Evolutionary conservation across 305 asterid species (phyloP).

Genomic region (Ajuga reptans): DNA sequence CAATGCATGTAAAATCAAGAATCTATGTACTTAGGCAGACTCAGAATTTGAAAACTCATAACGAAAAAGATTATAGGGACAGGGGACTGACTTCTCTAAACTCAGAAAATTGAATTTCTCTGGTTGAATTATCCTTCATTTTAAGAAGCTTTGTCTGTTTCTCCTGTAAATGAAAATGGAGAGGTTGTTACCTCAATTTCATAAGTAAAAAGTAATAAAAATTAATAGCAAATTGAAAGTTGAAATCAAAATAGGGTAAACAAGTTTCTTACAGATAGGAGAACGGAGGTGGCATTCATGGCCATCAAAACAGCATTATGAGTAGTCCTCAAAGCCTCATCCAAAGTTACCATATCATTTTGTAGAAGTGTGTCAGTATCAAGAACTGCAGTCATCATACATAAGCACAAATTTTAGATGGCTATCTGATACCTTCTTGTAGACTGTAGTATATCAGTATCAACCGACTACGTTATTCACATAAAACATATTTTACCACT

Average conservation of each 20-base stretch:
- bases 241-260: slow-evolving; percentile 19
- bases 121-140: slow-evolving; percentile 33
- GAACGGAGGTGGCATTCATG: slow-evolving; percentile 65
- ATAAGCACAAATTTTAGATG: slow-evolving; percentile 29
- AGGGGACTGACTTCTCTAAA: slow-evolving; percentile 42
- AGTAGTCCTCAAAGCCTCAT: slow-evolving; percentile 81
- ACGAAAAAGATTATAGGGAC: neutral
- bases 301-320: slow-evolving; percentile 89
- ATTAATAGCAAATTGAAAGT: slow-evolving; percentile 11
- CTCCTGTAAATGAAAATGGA: slow-evolving; percentile 46
- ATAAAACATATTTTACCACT: slow-evolving; percentile 11
- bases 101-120: slow-evolving; percentile 57
- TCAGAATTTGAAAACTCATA: neutral
- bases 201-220: slow-evolving; percentile 18
- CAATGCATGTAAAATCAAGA: slow-evolving; percentile 11
- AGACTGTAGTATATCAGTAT: slow-evolving; percentile 39
- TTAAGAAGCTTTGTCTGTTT: slow-evolving; percentile 47
- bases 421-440: slow-evolving; percentile 6
- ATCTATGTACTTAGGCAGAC: slow-evolving; percentile 5
- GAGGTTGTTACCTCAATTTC: neutral
- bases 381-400: slow-evolving; percentile 56
- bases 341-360: slow-evolving; percentile 83
- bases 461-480: neutral
- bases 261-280: slow-evolving; percentile 56
- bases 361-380: slow-evolving; percentile 85